These are phyloP conservation scores for Rosa hybrid DNA, from an alignment of 331 rosid species.

Conservation along the genomic window DNA sequence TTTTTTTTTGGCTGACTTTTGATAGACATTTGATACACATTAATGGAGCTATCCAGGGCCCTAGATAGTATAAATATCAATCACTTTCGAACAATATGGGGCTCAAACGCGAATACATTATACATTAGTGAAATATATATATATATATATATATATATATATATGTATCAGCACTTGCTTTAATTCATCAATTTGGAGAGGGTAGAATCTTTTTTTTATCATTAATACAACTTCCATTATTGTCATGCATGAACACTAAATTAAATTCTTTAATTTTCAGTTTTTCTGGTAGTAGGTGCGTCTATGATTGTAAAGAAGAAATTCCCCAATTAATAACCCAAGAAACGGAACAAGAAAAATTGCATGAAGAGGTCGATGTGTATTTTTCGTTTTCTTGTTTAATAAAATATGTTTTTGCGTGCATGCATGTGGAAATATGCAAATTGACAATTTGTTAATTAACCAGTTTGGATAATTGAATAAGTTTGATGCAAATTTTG, in stretches of 20 bases:
- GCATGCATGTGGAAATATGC: not conserved
- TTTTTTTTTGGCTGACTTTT: no score
- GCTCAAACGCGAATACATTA: not conserved
- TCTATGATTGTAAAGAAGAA: not conserved
- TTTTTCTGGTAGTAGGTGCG: conserved; percentile 6
- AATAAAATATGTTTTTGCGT: not conserved
- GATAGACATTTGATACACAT: not conserved
- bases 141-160: no score
- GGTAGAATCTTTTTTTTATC: not conserved
- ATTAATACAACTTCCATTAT: not conserved
- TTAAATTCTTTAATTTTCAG: not conserved
- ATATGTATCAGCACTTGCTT: not conserved
- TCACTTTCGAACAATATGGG: not conserved
- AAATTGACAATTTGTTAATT: not conserved
- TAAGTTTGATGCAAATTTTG: not conserved
- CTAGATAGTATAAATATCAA: not conserved
- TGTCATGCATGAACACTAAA: not conserved
- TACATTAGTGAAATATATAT: not conserved
- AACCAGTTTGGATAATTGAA: not conserved
- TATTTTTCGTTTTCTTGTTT: not conserved
- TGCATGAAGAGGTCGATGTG: not conserved
- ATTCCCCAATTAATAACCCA: not conserved
- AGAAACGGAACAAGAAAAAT: not conserved
- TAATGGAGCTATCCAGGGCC: not conserved
- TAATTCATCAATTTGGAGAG: not conserved